A percentile compares a stretch with the other conserved stretches of the same genome.
Conservation (phyloP, 805 yeast genomes). For the Nakazawaea populi region DNA sequence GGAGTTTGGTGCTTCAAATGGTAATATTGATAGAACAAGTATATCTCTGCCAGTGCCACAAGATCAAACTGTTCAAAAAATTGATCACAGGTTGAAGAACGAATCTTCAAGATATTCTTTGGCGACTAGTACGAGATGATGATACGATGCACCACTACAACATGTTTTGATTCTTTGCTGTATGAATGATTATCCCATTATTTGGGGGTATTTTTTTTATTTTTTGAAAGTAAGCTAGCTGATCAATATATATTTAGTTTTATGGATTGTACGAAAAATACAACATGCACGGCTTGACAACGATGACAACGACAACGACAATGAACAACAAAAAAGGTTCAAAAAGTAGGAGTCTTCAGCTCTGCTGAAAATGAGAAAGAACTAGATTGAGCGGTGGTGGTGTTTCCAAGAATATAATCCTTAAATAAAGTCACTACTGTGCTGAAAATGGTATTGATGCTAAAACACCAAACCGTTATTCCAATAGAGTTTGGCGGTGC, state of each 20-base stretch:
- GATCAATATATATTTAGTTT: no score
- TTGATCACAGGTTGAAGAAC: slow-evolving; percentile 46
- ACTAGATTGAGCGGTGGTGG: slow-evolving; percentile 10
- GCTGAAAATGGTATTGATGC: slow-evolving; percentile 13
- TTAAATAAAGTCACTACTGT: not conserved
- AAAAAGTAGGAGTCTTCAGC: no score
- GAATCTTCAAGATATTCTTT: slow-evolving; percentile 41
- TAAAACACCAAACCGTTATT: slow-evolving; percentile 49
- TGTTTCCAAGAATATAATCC: slow-evolving; percentile 6
- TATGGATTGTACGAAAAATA: no score
- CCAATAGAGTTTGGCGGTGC: slow-evolving; percentile 61
- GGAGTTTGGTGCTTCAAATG: not conserved
- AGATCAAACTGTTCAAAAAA: slow-evolving; percentile 47
- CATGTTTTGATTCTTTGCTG: slow-evolving; percentile 19
- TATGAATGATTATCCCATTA: slow-evolving; percentile 3
- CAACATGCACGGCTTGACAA: no score
- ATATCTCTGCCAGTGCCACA: slow-evolving; percentile 59
- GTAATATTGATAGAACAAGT: slow-evolving; percentile 26
- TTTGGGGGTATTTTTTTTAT: no score
- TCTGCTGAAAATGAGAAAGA: slow-evolving; percentile 23
- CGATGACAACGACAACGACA: no score
- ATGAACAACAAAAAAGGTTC: no score
- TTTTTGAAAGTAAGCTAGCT: no score
- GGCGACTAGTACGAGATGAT: slow-evolving; percentile 24
- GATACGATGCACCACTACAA: not conserved